These are phyloP conservation scores for Glarea lozoyensis DNA, from an alignment of 495 filamentous ascomycete genomes.

Conservation along the genomic window DNA sequence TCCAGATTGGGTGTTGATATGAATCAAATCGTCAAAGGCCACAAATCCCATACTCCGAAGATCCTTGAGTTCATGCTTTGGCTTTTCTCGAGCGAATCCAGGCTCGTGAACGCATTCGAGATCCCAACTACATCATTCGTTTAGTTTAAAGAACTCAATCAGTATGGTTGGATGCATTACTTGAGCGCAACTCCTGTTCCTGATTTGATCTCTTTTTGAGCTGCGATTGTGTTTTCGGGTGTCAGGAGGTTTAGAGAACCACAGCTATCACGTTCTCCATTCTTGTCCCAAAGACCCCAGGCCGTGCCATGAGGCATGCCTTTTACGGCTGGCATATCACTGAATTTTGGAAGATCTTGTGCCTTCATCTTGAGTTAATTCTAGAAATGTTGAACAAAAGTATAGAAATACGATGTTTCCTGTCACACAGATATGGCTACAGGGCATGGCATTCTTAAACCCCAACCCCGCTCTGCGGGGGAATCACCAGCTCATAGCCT, in stretches of 20 bases:
- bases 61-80: conserved; percentile 36
- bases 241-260: conserved; percentile 53
- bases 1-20: conserved; percentile 59
- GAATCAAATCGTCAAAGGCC: conserved; percentile 56
- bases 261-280: conserved; percentile 47
- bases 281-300: conserved; percentile 57
- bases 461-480: no score
- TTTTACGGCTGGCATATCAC: conserved; percentile 47
- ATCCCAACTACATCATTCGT: conserved; percentile 34
- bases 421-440: no score
- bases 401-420: no score
- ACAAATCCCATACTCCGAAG: conserved; percentile 29
- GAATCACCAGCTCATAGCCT: no score
- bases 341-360: conserved; percentile 39
- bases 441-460: no score
- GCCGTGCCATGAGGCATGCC: conserved; percentile 55
- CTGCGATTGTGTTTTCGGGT: conserved; percentile 38
- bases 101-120: conserved; percentile 40
- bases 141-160: background rate
- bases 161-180: conserved; percentile 23
- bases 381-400: no score
- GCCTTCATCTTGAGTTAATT: conserved; percentile 10
- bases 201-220: conserved; percentile 42
- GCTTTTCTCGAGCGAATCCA: conserved; percentile 24
- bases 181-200: conserved; percentile 51